These are phyloP conservation scores for Malus hybrid DNA, from an alignment of 331 rosid species.

Conservation along the genomic window DNA sequence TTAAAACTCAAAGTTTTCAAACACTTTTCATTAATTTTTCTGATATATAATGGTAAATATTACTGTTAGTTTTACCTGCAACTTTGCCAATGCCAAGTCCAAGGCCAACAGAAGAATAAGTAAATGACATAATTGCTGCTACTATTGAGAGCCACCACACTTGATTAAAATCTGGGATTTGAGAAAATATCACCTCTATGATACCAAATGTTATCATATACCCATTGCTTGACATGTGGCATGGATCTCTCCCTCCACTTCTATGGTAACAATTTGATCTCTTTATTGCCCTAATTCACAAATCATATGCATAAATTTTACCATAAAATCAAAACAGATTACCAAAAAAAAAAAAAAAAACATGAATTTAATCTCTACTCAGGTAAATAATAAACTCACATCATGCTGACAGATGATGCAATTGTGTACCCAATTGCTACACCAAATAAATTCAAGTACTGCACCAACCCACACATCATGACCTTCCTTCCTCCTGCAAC, in stretches of 20 bases:
- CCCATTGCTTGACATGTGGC: conserved; percentile 73
- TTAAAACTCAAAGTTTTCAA: too few relatives aligned
- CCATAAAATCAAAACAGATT: neutral
- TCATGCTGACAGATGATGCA: conserved; percentile 83
- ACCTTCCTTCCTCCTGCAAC: conserved; percentile 57
- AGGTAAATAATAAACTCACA: conserved; percentile 35
- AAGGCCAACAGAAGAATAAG: conserved; percentile 54
- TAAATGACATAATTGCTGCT: conserved; percentile 80
- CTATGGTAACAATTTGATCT: conserved; percentile 69
- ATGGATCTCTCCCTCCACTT: conserved; percentile 68
- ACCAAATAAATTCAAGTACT: conserved; percentile 63
- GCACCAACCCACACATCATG: conserved; percentile 54
- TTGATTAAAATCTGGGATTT: conserved; percentile 68
- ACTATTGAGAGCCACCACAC: conserved; percentile 84
- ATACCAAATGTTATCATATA: conserved; percentile 71
- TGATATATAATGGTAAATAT: neutral
- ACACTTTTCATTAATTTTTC: too few relatives aligned
- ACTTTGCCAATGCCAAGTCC: conserved; percentile 63
- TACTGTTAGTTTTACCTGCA: conserved; percentile 33
- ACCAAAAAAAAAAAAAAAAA: too few relatives aligned
- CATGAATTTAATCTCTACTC: neutral
- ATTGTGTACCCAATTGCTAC: conserved; percentile 65
- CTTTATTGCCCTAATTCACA: conserved; percentile 54
- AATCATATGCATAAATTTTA: neutral
- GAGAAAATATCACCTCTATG: conserved; percentile 59